Evolutionary conservation across 2,329 filamentous ascomycete species (phyloP).

Genomic region (Penicillium olsonii): DNA sequence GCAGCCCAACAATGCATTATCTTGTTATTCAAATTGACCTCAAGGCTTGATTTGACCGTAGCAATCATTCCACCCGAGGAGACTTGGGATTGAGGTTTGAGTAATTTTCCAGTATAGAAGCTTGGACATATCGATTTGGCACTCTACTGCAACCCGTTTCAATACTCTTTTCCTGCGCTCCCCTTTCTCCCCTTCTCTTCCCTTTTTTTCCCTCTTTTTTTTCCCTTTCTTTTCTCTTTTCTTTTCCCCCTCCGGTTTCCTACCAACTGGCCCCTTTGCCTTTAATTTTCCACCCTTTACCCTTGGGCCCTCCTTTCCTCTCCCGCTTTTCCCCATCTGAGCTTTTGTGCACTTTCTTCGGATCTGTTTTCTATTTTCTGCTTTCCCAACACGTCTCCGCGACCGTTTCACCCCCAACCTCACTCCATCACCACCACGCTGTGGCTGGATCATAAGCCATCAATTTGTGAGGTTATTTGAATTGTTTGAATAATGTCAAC

Average conservation of each 20-base stretch:
- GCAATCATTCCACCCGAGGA: too few relatives aligned
- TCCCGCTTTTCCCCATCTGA: conserved; percentile 4
- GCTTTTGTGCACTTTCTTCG: conserved; percentile 16
- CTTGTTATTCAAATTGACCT: neutral
- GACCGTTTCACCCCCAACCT: conserved; percentile 11
- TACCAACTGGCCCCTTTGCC: conserved; percentile 12
- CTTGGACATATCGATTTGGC: conserved; percentile 6
- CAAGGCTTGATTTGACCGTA: neutral
- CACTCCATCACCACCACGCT: conserved; percentile 14
- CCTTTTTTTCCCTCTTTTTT: conserved; percentile 16
- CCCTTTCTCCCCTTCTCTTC: conserved; percentile 29
- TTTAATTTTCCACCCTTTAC: conserved; percentile 12
- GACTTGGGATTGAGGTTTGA: neutral
- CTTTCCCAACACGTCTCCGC: conserved; percentile 9
- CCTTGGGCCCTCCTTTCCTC: conserved; percentile 15
- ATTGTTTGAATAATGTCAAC: conserved; percentile 29
- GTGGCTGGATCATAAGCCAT: conserved; percentile 17
- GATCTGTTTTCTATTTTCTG: conserved; percentile 11
- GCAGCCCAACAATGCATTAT: too few relatives aligned
- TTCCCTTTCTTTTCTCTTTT: conserved; percentile 12
- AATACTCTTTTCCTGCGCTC: conserved; percentile 21
- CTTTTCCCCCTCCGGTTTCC: conserved; percentile 9
- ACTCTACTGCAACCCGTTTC: neutral
- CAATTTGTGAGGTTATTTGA: conserved; percentile 10
- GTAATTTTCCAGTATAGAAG: neutral